Base-by-base conservation (phyloP, 1,284 basidiomycete genomes). In the Ceratobasidium sp. region DNA sequence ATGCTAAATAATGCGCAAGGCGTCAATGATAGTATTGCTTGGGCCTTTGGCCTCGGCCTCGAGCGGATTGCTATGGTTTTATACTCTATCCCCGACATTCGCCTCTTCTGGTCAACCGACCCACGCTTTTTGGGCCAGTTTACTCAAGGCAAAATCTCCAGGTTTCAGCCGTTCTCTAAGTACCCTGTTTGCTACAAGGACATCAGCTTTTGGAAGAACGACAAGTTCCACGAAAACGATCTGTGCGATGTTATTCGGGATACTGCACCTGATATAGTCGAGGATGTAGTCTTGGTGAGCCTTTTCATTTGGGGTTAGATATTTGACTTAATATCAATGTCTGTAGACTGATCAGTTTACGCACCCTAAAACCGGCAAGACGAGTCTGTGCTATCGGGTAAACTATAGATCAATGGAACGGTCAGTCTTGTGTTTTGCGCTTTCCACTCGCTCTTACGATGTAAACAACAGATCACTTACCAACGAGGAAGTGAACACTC, bases 21-120 rank as follows among this genome's bases (percentile, higher is more conserved):
- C 75, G 89, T 96, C 2, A 85, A 88, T 0, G 84, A 93, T 80
- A 97, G 97, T 83, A 89, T 96, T 77, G 96, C 96, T 29, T 99
- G 98, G 98, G 98, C 98, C 0, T 99, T 99, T 80, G 98, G 98
- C 17, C 90, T 99, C 47, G 98, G 98, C 6, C 88, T 99, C 56
- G 98, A 99, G 82, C 90, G 98, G 29, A 98, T 99, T 78, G 96
- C 97, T 36, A 99, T 99, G 98, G 92, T 99, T 76, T 89, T 99
- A 67, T 99, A 93, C 84, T 93, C 91, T 19, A 98, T 99, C 74
- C 98, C 97, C 2, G 98, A 99, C 82, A 99, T 99, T 80, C 93
- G 98, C n/a, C 86, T 99, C 15, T 99, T 99, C 87, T 99, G 98
- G 98, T 97, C 96, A 1, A 83, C 86, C 65, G 98, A 99, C 80